phyloP scores from a whole-genome alignment of 805 yeast genomes.

The Diddensiella santjacobensis region DNA sequence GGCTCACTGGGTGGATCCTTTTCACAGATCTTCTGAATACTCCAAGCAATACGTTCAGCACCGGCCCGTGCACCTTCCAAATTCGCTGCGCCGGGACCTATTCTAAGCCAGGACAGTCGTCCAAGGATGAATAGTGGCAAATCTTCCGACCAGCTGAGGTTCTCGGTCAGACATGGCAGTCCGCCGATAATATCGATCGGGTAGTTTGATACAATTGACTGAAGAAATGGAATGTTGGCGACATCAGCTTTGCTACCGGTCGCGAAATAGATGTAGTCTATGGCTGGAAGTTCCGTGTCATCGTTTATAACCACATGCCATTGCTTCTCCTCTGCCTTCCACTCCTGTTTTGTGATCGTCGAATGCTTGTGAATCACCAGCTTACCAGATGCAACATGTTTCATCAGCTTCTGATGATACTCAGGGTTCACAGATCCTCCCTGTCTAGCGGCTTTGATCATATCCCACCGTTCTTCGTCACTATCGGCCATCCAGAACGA shows the following conservation, averaged over 20 bases:
- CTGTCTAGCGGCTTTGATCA: conserved; percentile 42
- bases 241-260: conserved; percentile 40
- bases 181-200: conserved; percentile 39
- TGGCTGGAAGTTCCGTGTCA: conserved; percentile 9
- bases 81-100: conserved; percentile 47
- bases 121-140: conserved; percentile 43
- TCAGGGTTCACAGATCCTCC: conserved; percentile 48
- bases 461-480: conserved; percentile 40
- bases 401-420: conserved; percentile 35
- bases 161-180: conserved; percentile 43
- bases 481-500: conserved; percentile 42
- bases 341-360: not conserved
- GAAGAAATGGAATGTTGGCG: conserved; percentile 32
- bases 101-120: conserved; percentile 40
- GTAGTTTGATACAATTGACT: conserved; percentile 28
- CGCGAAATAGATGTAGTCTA: conserved; percentile 41
- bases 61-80: conserved; percentile 45
- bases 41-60: conserved; percentile 41
- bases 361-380: conserved; percentile 34
- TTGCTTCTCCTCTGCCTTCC: not conserved
- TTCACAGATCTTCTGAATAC: conserved; percentile 3
- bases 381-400: conserved; percentile 34
- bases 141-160: conserved; percentile 40
- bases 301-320: conserved; percentile 22
- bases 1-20: not conserved